phyloP scores from a whole-genome alignment of 441 rosid species.

The Populus tomentosa region DNA sequence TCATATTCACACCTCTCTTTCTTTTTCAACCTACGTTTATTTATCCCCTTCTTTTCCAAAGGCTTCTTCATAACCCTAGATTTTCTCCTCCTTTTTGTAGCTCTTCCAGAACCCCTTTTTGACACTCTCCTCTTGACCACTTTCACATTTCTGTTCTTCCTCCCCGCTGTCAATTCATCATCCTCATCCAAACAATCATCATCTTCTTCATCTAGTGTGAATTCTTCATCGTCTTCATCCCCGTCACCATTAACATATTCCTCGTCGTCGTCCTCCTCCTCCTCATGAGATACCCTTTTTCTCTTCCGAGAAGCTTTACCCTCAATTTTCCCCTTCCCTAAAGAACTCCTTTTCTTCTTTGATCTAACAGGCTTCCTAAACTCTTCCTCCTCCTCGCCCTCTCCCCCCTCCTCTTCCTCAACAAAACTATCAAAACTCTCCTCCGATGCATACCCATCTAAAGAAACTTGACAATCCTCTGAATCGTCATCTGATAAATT shows the following conservation, averaged over 20 bases:
- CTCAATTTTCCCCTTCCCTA: conserved; percentile 30
- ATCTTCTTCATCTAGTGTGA: conserved; percentile 53
- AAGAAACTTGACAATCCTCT: conserved; percentile 47
- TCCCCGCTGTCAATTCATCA: conserved; percentile 42
- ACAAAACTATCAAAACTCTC: conserved; percentile 39
- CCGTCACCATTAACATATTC: conserved; percentile 31
- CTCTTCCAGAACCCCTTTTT: conserved; percentile 31
- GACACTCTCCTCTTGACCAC: conserved; percentile 27
- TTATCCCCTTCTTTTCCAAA: conserved; percentile 39
- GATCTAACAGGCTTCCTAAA: conserved; percentile 34
- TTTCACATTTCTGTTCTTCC: conserved; percentile 31
- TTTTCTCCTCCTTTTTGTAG: conserved; percentile 43
- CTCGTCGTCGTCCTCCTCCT: conserved; percentile 46
- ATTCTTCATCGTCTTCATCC: conserved; percentile 48
- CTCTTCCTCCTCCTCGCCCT: conserved; percentile 37
- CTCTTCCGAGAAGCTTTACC: conserved; percentile 46
- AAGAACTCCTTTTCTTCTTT: conserved; percentile 30
- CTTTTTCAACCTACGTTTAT: conserved; percentile 39
- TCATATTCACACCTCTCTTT: conserved; percentile 39
- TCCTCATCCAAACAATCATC: conserved; percentile 71
- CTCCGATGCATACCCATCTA: conserved; percentile 55
- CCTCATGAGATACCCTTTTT: conserved; percentile 39
- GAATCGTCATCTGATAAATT: conserved; percentile 55
- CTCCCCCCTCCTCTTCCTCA: conserved; percentile 29
- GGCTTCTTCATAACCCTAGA: conserved; percentile 36